Evolutionary conservation across 2,329 filamentous ascomycete genomes (phyloP).

Genomic region (Talaromyces sp.): DNA sequence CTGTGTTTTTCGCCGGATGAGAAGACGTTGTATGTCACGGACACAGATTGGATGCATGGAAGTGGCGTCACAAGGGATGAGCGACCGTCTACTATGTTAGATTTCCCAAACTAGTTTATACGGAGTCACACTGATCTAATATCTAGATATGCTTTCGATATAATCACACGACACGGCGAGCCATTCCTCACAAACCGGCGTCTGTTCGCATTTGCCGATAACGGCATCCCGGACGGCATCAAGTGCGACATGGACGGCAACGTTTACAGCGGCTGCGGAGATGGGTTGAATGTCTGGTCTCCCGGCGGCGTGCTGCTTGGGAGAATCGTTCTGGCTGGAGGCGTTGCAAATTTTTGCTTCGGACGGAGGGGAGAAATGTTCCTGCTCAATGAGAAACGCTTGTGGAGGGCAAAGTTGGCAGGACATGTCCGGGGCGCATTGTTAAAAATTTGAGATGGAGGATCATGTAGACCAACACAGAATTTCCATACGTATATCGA

Average conservation of each 20-base stretch:
- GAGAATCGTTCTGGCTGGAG: not conserved
- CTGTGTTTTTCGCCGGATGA: conserved; percentile 43
- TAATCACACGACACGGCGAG: not conserved
- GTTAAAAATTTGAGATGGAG: not conserved
- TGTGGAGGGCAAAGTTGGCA: not conserved
- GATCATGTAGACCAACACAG: no score
- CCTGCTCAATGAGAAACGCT: not conserved
- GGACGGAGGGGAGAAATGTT: not conserved
- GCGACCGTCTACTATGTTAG: not conserved
- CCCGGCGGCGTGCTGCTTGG: conserved; percentile 49
- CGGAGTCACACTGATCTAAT: not conserved
- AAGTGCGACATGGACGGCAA: conserved; percentile 54
- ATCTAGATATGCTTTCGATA: not conserved
- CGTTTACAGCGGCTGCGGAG: conserved; percentile 54
- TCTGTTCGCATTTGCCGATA: conserved; percentile 50
- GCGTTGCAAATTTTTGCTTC: not conserved
- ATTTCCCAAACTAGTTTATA: not conserved
- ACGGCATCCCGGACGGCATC: conserved; percentile 47
- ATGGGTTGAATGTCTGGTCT: conserved; percentile 55
- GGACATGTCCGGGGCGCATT: not conserved
- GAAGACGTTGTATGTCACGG: conserved; percentile 39
- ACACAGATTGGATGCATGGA: conserved; percentile 34
- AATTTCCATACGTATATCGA: no score
- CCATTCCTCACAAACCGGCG: conserved; percentile 40
- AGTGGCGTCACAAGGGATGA: conserved; percentile 18